Percentiles rank a stretch among this genome's conserved stretches.
phyloP scores from a whole-genome alignment of 305 asterid genomes.

The Nicotiana rustica region DNA sequence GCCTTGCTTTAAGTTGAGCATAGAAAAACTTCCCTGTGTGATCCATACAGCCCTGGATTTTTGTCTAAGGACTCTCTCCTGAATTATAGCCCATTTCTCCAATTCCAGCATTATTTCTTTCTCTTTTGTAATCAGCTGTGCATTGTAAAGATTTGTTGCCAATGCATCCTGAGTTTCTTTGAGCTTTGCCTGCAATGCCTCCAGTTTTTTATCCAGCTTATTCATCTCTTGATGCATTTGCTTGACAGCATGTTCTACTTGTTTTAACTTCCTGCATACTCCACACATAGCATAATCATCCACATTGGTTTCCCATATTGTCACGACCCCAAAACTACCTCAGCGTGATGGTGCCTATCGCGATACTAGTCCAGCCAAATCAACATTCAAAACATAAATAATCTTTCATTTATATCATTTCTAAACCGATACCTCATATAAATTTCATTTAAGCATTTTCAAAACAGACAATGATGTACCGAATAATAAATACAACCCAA shows the following conservation, averaged over 20 bases:
- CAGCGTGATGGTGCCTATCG: too few relatives aligned
- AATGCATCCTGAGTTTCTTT: too few relatives aligned
- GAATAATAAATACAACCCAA: too few relatives aligned
- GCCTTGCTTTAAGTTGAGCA: not conserved
- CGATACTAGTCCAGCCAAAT: too few relatives aligned
- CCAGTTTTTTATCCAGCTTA: not conserved
- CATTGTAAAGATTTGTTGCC: too few relatives aligned
- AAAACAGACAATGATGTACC: too few relatives aligned
- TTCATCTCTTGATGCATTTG: not conserved
- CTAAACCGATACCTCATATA: too few relatives aligned
- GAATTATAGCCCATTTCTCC: not conserved
- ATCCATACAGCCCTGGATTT: not conserved
- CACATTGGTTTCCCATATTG: not conserved
- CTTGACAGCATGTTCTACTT: not conserved
- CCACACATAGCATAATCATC: not conserved
- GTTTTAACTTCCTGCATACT: not conserved
- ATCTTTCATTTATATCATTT: too few relatives aligned
- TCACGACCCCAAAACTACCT: too few relatives aligned
- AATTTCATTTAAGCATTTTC: too few relatives aligned
- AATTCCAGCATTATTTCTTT: not conserved
- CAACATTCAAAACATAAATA: too few relatives aligned
- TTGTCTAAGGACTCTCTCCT: not conserved
- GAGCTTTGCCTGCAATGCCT: not conserved
- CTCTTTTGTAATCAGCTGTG: not conserved
- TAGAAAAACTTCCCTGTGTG: not conserved